Base-by-base conservation (phyloP, 2,329 filamentous ascomycete species). In the Penicillium sp. region DNA sequence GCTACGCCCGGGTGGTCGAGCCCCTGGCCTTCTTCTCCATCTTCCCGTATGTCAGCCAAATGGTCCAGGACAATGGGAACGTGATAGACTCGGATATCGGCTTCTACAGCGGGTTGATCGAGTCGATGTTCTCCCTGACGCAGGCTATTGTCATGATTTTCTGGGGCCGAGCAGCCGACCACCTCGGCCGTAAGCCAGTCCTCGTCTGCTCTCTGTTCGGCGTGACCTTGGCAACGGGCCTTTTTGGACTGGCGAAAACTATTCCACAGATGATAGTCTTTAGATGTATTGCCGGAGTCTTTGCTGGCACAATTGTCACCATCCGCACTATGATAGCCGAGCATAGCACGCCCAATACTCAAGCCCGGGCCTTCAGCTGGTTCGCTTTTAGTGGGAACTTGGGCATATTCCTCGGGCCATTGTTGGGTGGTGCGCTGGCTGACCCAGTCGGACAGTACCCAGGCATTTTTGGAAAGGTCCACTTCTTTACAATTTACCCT, bases 21-120 rank as follows among this genome's bases (percentile, higher is more conserved):
- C 89, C 90, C 0, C 81, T 92, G 38, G 87, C 88, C n/a, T 93
- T 90, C 76, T 93, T 92, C 76, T 84, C 81, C 68, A 90, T 93
- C 69, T 89, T 93, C 64, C 88, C 89, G 0, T 93, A 89, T 73
- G 82, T 94, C 71, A 90, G 86, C 65, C 78, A 87, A 66, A 93
- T 93, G 89, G 84, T 90, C 35, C 77, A 83, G 70, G 78, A 82
- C 53, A 87, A 85, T 55, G 88, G 88, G 9, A 65, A 78, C 10
- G 72, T 93, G 2, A 70, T 78, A 1, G 76, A 83, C 41, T 74
- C 80, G n/a, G 86, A 91, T 68, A 84, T 91, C 3, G 90, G 90
- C 2, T 93, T 92, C 74, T 93, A 91, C 76, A 84, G 80, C 53
- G 90, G 90, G 2, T 75, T 91, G 11, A 91, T 93, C 67, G 81